Evolutionary conservation across 176 grass and related monocot genomes (phyloP), one percentile per base, ranked within the genome.

Genomic region (Oryza rufipogon): DNA sequence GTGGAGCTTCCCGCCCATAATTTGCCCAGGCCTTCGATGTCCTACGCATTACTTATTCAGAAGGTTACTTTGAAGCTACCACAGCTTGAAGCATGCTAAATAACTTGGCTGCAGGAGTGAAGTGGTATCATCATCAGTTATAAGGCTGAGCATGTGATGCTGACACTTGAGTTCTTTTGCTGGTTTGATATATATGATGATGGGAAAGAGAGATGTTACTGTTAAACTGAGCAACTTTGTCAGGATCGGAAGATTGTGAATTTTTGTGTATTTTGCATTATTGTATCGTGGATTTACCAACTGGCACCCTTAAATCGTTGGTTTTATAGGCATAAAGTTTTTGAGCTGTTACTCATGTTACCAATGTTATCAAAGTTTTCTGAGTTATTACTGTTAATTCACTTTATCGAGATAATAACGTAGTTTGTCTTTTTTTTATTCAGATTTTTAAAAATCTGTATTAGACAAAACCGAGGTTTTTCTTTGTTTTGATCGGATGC

Each of bases 81-180:
- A 68, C 69, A 42, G 25, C 64, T 41, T 48, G 34, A 39, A 28
- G 10, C 70, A 20, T 65, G 42, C 28, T 63, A 39, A 86, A 90
- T 90, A 86, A 84, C 70, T 80, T 84, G 42, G 64, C 42, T 52
- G 76, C 63, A 61, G 30, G 61, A 70, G 69, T 63, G 25, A 78
- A 63, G 74, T 32, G 68, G 68, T 42, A 15, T 61, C 56, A 61
- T 61, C 56, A 3, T 75, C 32, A 6, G 51, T 74, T 83, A 79
- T 52, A 87, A 84, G 80, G 70, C 39, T 46, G 64, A 16, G 76
- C 69, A 71, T 87, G 69, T 49, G 39, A 81, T 78, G 69, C 70
- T 80, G 84, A 80, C 80, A 69, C 65, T 65, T 17, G 16, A 75
- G 36, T 84, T 8, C 7, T 91, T 86, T 80, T 84, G 80, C 75